Evolutionary conservation across 495 filamentous ascomycete genomes (phyloP).

Genomic region (Bathelium albidoporum): DNA sequence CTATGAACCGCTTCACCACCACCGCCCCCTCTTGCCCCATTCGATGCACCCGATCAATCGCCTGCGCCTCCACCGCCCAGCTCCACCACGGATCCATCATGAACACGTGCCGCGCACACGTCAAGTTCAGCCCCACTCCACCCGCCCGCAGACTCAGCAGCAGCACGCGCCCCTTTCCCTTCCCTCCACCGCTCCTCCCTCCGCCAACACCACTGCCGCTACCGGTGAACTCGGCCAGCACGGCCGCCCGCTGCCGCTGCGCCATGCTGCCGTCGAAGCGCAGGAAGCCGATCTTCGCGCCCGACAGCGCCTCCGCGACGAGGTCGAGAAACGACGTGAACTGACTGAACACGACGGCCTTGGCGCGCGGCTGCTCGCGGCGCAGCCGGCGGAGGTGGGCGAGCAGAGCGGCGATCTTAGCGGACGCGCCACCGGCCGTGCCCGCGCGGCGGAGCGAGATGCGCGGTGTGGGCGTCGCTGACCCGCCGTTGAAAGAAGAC

Average conservation of each 20-base stretch:
- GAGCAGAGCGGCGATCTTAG: slow-evolving; percentile 76
- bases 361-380: slow-evolving; percentile 50
- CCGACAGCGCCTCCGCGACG: slow-evolving; percentile 64
- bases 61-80: slow-evolving; percentile 91
- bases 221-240: slow-evolving; percentile 46
- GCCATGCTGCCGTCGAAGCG: slow-evolving; percentile 86
- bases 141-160: slow-evolving; percentile 81
- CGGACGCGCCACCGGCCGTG: slow-evolving; percentile 65
- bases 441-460: slow-evolving; percentile 77
- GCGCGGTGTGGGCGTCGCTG: slow-evolving; percentile 36
- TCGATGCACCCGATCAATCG: slow-evolving; percentile 96
- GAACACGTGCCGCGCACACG: slow-evolving; percentile 74
- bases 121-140: slow-evolving; percentile 89
- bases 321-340: slow-evolving; percentile 95
- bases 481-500: too few relatives aligned
- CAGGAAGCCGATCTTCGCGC: slow-evolving; percentile 63
- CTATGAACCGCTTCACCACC: slow-evolving; percentile 73
- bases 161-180: slow-evolving; percentile 43
- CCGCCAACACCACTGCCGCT: background rate
- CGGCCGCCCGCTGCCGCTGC: slow-evolving; percentile 69
- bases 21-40: slow-evolving; percentile 93
- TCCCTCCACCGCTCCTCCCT: background rate
- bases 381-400: slow-evolving; percentile 59
- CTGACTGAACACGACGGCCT: slow-evolving; percentile 90
- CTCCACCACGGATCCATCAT: slow-evolving; percentile 99